Evolutionary conservation across 345 rosid species (phyloP), one percentile per base, ranked within the genome.

Genomic region (Aethionema arabicum): DNA sequence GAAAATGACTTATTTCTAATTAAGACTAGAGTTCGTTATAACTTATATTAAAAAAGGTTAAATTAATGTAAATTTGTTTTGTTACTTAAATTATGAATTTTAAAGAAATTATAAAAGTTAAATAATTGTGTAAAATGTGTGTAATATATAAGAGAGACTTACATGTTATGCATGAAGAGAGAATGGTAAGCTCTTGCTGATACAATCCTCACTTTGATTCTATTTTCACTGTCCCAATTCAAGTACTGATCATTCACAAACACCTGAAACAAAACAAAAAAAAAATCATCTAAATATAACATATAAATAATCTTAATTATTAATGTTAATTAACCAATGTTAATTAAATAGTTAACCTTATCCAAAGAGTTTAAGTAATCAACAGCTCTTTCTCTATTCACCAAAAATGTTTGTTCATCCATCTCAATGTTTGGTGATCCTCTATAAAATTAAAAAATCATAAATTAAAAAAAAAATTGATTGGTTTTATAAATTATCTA

Each of bases 151-250:
- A 40, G 40, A 37, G 44, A 37, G 49, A 82, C 91, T 83, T 78
- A 87, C 99, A 93, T 90, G 88, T 90, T 93, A 80, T 93, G 96
- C 99, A 93, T 93, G 83, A 90, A 90, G 50, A 93, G 75, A 52
- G 99, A 85, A 79, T 93, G 99, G 70, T 93, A 93, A 40, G 99
- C 99, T 70, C 99, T 85, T 27, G 97, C 97, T 30, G 99, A 90
- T 3, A 93, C 97, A 41, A 93, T 93, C 61, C 99, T 72, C 55
- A 93, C 96, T 84, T 93, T 93, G 79, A 93, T 78, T 74, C 73
- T 77, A 87, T 90, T 78, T 77, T 79, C 73, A 36, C 81, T 80
- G 42, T 90, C 99, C 99, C 99, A 93, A 65, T 90, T 93, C 73
- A 93, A 68, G 85, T 72, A 93, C 62, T 90, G 99, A 65, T 93